Evolutionary conservation across 1,284 basidiomycete genomes (phyloP).

Genomic region (Psilocybe mexicana): DNA sequence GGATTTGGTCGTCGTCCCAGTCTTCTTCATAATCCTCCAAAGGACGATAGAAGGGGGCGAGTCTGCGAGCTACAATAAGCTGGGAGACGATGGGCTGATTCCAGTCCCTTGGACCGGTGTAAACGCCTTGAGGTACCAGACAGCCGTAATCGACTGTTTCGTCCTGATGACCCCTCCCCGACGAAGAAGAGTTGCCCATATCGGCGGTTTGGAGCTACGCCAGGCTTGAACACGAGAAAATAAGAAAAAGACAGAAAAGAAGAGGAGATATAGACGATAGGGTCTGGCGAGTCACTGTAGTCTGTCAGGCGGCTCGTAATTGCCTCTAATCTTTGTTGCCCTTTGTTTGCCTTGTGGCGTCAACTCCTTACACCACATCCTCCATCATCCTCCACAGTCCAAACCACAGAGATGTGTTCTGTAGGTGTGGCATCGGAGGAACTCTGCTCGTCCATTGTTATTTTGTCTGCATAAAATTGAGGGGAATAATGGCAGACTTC

Average conservation of each 20-base stretch:
- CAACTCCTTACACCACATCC: background rate
- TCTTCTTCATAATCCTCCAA: constrained; percentile 89
- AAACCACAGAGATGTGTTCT: too few species aligned
- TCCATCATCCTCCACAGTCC: background rate
- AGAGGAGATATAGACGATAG: constrained; percentile 16
- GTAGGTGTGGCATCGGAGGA: too few species aligned
- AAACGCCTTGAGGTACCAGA: constrained; percentile 87
- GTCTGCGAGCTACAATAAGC: constrained; percentile 83
- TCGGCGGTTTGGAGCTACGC: constrained; percentile 18
- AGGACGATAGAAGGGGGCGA: constrained; percentile 96
- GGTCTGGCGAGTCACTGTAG: constrained; percentile 20
- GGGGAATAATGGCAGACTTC: too few species aligned
- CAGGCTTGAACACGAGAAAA: constrained; percentile 6
- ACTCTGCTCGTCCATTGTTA: too few species aligned
- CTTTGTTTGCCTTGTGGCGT: constrained; percentile 23
- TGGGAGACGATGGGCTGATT: constrained; percentile 85
- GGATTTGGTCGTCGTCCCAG: constrained; percentile 84
- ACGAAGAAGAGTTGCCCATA: constrained; percentile 81
- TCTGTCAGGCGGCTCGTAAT: background rate
- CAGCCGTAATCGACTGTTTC: constrained; percentile 82
- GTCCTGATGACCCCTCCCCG: constrained; percentile 68
- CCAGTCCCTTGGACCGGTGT: constrained; percentile 88
- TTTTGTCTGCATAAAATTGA: too few species aligned
- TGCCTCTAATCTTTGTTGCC: constrained; percentile 21
- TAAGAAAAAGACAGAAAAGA: constrained; percentile 11